These are phyloP conservation scores for Panicum hallii DNA, from an alignment of 202 grass and related monocot genomes.

Conservation along the genomic window DNA sequence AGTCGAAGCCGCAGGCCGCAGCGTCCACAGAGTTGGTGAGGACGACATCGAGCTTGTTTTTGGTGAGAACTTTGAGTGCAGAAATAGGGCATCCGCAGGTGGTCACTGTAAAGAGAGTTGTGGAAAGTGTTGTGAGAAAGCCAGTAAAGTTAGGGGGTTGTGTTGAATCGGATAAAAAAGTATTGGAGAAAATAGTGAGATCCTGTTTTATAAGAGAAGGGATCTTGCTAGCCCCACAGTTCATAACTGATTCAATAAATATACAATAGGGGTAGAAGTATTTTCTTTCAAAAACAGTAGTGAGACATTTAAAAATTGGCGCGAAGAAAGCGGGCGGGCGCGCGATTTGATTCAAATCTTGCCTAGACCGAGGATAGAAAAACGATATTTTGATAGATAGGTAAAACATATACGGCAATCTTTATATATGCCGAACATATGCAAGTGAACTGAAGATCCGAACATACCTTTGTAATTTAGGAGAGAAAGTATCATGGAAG, in stretches of 20 bases:
- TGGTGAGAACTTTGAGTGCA: constrained; percentile 22
- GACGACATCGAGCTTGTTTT: constrained; percentile 2
- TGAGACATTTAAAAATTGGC: not conserved
- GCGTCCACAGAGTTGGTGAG: constrained; percentile 18
- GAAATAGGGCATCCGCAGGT: not conserved
- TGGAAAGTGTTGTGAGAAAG: not conserved
- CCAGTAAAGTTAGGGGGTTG: too few species aligned
- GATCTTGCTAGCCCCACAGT: not conserved
- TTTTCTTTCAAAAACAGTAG: not conserved
- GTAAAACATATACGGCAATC: not conserved
- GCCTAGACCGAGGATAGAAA: not conserved
- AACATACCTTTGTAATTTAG: not conserved
- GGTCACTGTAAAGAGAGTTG: constrained; percentile 32
- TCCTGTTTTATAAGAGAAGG: not conserved
- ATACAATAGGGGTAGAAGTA: not conserved
- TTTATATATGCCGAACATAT: not conserved
- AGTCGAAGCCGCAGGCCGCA: constrained; percentile 27
- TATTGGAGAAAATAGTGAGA: not conserved
- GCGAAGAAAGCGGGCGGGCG: not conserved
- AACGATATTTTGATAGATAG: not conserved
- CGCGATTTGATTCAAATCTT: not conserved
- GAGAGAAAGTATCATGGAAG: not conserved
- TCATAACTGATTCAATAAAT: not conserved
- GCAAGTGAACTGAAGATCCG: not conserved
- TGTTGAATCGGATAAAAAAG: not conserved